A percentile compares a stretch with the other conserved stretches of the same genome.
Evolutionary conservation across 2,329 filamentous ascomycete genomes (phyloP).

Genomic region (Geosmithia morbida): DNA sequence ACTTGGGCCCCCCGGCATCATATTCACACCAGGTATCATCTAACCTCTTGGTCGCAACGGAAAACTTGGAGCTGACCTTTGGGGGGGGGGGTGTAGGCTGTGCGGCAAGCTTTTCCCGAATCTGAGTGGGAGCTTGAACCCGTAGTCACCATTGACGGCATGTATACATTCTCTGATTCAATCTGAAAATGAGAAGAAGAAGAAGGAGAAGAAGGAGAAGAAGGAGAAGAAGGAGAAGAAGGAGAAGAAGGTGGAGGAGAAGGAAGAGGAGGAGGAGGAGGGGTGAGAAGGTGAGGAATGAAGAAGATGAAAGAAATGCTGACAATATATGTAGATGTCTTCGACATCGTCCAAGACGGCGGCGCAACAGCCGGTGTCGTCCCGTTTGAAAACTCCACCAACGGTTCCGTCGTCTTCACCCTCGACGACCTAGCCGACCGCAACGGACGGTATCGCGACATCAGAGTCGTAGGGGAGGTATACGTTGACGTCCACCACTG

Average conservation of each 20-base stretch:
- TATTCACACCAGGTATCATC: slow-evolving; percentile 33
- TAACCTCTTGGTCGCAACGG: too few relatives aligned
- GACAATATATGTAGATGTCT: slow-evolving; percentile 45
- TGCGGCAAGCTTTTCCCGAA: slow-evolving; percentile 30
- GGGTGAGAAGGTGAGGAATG: too few relatives aligned
- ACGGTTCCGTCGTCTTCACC: slow-evolving; percentile 82
- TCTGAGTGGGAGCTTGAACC: slow-evolving; percentile 32
- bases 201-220: too few relatives aligned
- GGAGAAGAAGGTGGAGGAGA: too few relatives aligned
- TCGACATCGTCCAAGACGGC: slow-evolving; percentile 58
- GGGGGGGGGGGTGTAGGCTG: slow-evolving; percentile 16
- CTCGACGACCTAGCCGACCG: slow-evolving; percentile 79
- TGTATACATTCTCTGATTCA: slow-evolving; percentile 2
- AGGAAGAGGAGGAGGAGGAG: too few relatives aligned
- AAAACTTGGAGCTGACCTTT: slow-evolving; percentile 8
- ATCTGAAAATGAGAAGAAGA: too few relatives aligned
- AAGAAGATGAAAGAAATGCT: neutral
- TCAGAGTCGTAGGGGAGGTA: slow-evolving; percentile 68
- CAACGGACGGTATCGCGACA: slow-evolving; percentile 44
- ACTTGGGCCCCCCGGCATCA: slow-evolving; percentile 32
- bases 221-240: too few relatives aligned
- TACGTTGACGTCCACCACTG: slow-evolving; percentile 86
- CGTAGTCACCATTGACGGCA: slow-evolving; percentile 34
- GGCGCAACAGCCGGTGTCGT: slow-evolving; percentile 61
- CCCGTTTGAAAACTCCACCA: slow-evolving; percentile 92